Evolutionary conservation across 2,329 filamentous ascomycete genomes (phyloP), one percentile per base, ranked within the genome.

Genomic region (Colletotrichum liriopes): DNA sequence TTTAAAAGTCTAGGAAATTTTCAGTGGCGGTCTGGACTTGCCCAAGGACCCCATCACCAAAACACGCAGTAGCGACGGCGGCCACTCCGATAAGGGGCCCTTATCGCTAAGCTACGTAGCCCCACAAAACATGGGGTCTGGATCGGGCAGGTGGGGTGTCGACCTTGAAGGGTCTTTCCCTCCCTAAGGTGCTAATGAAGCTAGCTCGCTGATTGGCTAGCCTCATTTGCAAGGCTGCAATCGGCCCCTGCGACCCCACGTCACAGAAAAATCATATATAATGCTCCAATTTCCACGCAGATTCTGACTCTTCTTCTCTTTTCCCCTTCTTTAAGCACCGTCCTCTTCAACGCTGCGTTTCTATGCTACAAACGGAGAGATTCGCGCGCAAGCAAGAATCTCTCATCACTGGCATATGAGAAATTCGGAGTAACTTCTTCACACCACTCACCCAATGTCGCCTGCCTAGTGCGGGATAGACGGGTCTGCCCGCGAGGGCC

Each of bases 341-440:
- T 92, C 93, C 93, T 93, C 90, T 88, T 91, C 92, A 95, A 94
- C 89, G 94, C 93, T 93, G 93, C 93, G 93, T 95, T 95, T 95
- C 93, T 94, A 95, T 95, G 93, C 93, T 93, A 92, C 93, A 93
- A 90, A 90, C 89, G 86, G 88, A 94, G 86, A 87, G 77, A 64
- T 77, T 76, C 75, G 78, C 79, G 77, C 75, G 75, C 65, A 64
- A 78, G 77, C 60, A 37, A 45, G 77, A 75, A 76, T 76, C 77
- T 79, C 79, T 80, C 77, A 65, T 39, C 52, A 65, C 67, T 76
- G 85, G 94, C 94, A 95, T 94, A 94, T 95, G 94, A 94, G 94
- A 96, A 96, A 96, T 96, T 96, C 94, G 94, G 94, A 96, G 94
- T 93, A 96, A 92, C 95, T 93, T 95, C 94, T 93, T 94, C 72